These are phyloP conservation scores for Phytopythium litorale DNA, from an alignment of 352 stramenopile genomes.

Conservation along the genomic window DNA sequence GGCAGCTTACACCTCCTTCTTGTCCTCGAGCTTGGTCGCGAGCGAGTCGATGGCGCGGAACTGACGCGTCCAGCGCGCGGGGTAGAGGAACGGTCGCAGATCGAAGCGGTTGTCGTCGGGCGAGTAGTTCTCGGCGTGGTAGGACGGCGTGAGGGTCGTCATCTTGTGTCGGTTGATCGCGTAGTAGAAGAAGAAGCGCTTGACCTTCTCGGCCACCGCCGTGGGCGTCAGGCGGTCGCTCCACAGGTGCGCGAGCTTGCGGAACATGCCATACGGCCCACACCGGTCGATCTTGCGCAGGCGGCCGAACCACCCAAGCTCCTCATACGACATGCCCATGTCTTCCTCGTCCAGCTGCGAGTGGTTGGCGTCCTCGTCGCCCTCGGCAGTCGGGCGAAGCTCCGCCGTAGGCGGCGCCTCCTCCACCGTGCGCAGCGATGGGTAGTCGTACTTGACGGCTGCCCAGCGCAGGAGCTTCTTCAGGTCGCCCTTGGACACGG, in stretches of 20 bases:
- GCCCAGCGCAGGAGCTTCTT: slow-evolving; percentile 96
- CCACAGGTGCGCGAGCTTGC: slow-evolving; percentile 86
- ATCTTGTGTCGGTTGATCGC: slow-evolving; percentile 99
- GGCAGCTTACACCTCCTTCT: slow-evolving; percentile 44
- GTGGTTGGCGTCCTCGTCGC: slow-evolving; percentile 71
- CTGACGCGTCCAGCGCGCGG: slow-evolving; percentile 93
- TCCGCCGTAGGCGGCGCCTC: slow-evolving; percentile 95
- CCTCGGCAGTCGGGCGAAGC: slow-evolving; percentile 89
- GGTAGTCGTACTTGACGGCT: slow-evolving; percentile 89
- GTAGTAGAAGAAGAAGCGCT: slow-evolving; percentile 99
- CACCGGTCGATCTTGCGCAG: slow-evolving; percentile 95
- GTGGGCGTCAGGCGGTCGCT: slow-evolving; percentile 66
- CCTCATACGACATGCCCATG: slow-evolving; percentile 99
- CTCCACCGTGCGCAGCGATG: slow-evolving; percentile 90
- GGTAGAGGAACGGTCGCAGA: slow-evolving; percentile 97
- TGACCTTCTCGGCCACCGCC: slow-evolving; percentile 87
- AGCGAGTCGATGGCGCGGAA: slow-evolving; percentile 94
- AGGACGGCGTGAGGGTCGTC: slow-evolving; percentile 97
- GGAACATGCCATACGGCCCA: slow-evolving; percentile 95
- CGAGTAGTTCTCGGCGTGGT: slow-evolving; percentile 98
- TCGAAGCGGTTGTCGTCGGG: slow-evolving; percentile 99
- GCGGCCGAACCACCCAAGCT: slow-evolving; percentile 94
- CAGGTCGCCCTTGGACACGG: slow-evolving; percentile 94
- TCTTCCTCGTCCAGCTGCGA: slow-evolving; percentile 98
- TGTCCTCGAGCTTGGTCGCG: slow-evolving; percentile 67